phyloP scores from a whole-genome alignment of 768 basidiomycete genomes.

The Trametes meyenii region DNA sequence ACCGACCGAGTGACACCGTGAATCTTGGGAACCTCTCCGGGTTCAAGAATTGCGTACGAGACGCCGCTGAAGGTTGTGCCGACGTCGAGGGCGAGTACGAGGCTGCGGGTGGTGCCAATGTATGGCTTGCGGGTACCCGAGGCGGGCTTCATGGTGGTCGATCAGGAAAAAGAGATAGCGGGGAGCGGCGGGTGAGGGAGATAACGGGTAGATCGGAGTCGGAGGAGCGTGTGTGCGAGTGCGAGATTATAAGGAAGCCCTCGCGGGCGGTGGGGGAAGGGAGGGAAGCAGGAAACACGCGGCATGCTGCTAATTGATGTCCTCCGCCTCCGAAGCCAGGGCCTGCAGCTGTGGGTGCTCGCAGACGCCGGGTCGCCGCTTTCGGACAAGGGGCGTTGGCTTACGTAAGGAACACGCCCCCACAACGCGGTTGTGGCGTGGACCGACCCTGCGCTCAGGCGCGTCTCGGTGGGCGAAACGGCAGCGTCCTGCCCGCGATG shows the following conservation, averaged over 20 bases:
- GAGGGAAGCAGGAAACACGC: slow-evolving; percentile 20
- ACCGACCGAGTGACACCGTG: slow-evolving; percentile 76
- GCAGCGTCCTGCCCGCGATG: not conserved
- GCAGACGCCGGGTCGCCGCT: slow-evolving; percentile 1
- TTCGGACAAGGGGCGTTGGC: slow-evolving; percentile 5
- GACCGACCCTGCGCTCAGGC: not conserved
- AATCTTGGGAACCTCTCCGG: slow-evolving; percentile 80
- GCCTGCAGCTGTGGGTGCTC: not conserved
- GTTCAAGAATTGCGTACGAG: slow-evolving; percentile 82
- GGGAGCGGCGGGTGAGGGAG: slow-evolving; percentile 7
- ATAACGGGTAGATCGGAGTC: slow-evolving; percentile 18
- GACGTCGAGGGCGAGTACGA: slow-evolving; percentile 80
- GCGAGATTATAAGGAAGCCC: slow-evolving; percentile 19
- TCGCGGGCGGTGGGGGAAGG: slow-evolving; percentile 12
- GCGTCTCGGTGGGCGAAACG: slow-evolving; percentile 5
- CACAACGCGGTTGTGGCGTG: slow-evolving; percentile 30
- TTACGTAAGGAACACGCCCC: slow-evolving; percentile 27
- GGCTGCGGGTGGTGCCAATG: slow-evolving; percentile 59
- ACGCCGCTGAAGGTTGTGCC: slow-evolving; percentile 85
- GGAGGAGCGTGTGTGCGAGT: slow-evolving; percentile 2
- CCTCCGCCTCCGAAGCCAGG: not conserved
- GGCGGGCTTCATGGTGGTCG: slow-evolving; percentile 49
- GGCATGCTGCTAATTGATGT: slow-evolving; percentile 20
- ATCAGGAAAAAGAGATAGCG: slow-evolving; percentile 8
- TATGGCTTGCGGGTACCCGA: slow-evolving; percentile 76